phyloP scores from a whole-genome alignment of 495 filamentous ascomycete species.

The Oidiodendron maius region DNA sequence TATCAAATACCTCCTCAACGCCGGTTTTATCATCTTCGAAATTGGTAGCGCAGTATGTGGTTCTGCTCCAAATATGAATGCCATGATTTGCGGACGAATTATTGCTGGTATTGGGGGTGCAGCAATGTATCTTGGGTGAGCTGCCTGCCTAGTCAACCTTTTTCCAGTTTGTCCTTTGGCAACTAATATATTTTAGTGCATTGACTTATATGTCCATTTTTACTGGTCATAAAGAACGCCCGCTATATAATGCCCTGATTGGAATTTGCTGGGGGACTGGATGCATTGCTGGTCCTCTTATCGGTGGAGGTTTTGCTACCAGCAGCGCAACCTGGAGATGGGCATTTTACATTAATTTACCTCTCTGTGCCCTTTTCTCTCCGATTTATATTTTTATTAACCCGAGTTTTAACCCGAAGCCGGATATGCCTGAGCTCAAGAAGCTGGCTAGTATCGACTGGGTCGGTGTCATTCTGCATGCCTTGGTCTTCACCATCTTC shows the following conservation, averaged over 20 bases:
- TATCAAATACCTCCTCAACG: no score
- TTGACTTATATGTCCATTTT: background rate
- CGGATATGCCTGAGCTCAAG: background rate
- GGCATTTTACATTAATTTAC: slow-evolving; percentile 18
- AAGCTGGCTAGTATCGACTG: background rate
- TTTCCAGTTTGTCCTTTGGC: no score
- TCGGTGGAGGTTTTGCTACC: slow-evolving; percentile 57
- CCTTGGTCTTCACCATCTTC: background rate
- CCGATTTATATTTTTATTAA: background rate
- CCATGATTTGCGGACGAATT: no score
- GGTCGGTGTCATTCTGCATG: background rate
- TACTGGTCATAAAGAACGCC: slow-evolving; percentile 26
- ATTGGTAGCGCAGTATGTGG: no score
- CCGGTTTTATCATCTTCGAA: no score
- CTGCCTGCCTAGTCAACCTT: no score
- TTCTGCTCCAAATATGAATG: no score
- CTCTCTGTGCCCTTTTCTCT: background rate
- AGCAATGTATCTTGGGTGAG: no score
- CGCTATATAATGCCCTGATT: slow-evolving; percentile 32
- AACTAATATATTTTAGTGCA: no score
- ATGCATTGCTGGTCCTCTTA: slow-evolving; percentile 46
- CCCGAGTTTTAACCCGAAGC: background rate
- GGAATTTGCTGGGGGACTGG: slow-evolving; percentile 41
- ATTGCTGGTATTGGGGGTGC: no score
- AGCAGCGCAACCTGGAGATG: slow-evolving; percentile 48